Evolutionary conservation across 106 monocot species (phyloP), one percentile per base, ranked within the genome.

Genomic region (Alisma plantagoaquatica): DNA sequence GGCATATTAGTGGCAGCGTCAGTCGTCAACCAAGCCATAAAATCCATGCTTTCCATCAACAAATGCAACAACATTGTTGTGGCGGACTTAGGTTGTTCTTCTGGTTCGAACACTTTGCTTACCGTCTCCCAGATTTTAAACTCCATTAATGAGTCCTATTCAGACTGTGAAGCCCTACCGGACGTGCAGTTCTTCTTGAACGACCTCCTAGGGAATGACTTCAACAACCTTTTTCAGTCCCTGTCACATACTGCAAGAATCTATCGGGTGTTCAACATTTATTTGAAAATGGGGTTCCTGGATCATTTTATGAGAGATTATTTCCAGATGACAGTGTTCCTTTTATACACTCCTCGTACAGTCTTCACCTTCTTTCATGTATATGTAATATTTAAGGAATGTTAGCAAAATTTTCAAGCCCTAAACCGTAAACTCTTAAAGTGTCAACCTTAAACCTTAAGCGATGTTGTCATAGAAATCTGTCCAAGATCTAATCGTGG

Each of bases 231-330:
- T 3, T 77, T 82, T 16, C 32, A 18, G 11, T 54, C 15, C 0
- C 10, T 64, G 10, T 29, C 3, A 14, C 1, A 0, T 53, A 27
- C 25, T 4, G 47, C 16, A 12, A 31, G 20, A 15, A 32, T 12
- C 57, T 50, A 16, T n/a, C 35, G 14, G 57, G 23, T 0, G 48
- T 48, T 0, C 19, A 41, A 0, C 2, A 12, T 0, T 59, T 41
- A 17, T 87, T 59, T 41, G 23, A 72, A 3, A 29, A n/a, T 23
- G 80, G 68, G 6, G 55, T 66, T 20, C 77, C 81, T 27, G 77
- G 71, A n/a, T 72, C 87, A 4, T 87, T 81, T 33, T 78, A 75
- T 23, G 71, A 61, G 23, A 77, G 81, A 20, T 42, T 81, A 1
- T 81, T 81, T 23, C 74, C 77, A 1, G 21, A 2, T 2, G 20